A percentile compares a stretch with the other conserved stretches of the same genome.
These are phyloP conservation scores for Trametopsis cervina DNA, from an alignment of 768 basidiomycete genomes.

Conservation along the genomic window DNA sequence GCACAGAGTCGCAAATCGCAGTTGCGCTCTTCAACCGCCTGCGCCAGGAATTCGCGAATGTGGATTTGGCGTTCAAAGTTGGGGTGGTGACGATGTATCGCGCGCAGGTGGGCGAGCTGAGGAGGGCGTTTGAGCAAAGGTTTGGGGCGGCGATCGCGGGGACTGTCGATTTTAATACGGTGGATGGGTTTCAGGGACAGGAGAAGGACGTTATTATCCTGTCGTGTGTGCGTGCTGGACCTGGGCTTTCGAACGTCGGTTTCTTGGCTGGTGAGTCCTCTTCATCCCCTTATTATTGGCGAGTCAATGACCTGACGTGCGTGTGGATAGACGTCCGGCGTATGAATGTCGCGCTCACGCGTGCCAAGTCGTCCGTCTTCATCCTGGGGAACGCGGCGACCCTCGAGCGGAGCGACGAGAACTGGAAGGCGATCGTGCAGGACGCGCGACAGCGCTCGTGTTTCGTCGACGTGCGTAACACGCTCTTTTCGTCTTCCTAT, in stretches of 20 bases:
- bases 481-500: background rate
- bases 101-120: constrained; percentile 76
- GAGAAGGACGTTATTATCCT: constrained; percentile 98
- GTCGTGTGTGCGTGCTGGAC: constrained; percentile 92
- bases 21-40: constrained; percentile 72
- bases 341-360: constrained; percentile 99
- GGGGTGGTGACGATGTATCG: constrained; percentile 92
- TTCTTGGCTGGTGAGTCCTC: constrained; percentile 68
- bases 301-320: background rate
- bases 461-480: constrained; percentile 51
- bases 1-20: constrained; percentile 65
- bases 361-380: constrained; percentile 90
- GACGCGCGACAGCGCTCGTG: constrained; percentile 65
- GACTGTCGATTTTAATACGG: constrained; percentile 90
- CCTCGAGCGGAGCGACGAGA: constrained; percentile 75
- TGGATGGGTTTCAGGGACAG: constrained; percentile 98
- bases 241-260: constrained; percentile 74
- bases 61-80: constrained; percentile 48
- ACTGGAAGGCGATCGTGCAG: constrained; percentile 70
- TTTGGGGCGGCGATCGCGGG: constrained; percentile 68
- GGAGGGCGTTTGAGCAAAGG: constrained; percentile 54
- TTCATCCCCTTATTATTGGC: background rate
- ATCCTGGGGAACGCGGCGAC: constrained; percentile 89
- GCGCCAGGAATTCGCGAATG: constrained; percentile 47
- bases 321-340: constrained; percentile 62